Evolutionary conservation across 2,329 filamentous ascomycete genomes (phyloP), one percentile per base, ranked within the genome.

Genomic region (Xylaria polymorpha): DNA sequence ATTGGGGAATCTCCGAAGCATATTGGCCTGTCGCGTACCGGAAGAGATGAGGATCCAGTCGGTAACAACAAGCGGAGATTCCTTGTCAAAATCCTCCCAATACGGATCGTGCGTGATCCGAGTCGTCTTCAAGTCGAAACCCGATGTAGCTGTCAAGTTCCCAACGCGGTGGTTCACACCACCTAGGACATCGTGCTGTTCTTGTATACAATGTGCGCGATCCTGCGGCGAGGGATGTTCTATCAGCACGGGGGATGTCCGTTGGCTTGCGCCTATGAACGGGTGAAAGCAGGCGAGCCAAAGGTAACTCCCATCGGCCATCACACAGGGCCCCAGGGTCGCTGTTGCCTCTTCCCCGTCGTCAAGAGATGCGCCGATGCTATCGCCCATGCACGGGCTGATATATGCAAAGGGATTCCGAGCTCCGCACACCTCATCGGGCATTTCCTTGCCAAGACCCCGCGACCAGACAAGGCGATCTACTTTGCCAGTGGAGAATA

Each of bases 271-370:
- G 9, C 83, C 79, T 6, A 81, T 64, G 65, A 84, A 84, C 3
- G 83, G 82, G 66, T 84, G 83, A 37, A 82, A 84, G 70, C 81
- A 83, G 20, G 79, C 81, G 1, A 84, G 74, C 82, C 82, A 84
- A 66, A 29, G 25, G 25, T 79, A 84, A 61, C 67, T 79, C 0
- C 75, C 81, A 4, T 77, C 79, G 1, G 84, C 73, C 10, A 74
- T 74, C 6, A 84, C 64, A 35, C 80, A 82, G 0, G 83, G 82
- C 0, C 83, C 83, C 7, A 84, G 72, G 1, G 83, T 84, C 18
- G 82, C 81, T 0, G 81, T 83, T 43, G 75, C 78, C 43, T 82
- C 80, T 1, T 78, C 75, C 4, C 68, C 65, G 3, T 74, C 77
- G 15, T 74, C 74, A 1, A 77, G 77, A 6, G 66, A 71, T 15